Conservation (phyloP, 2,329 filamentous ascomycete species). For the Corinectria fuckeliana region DNA sequence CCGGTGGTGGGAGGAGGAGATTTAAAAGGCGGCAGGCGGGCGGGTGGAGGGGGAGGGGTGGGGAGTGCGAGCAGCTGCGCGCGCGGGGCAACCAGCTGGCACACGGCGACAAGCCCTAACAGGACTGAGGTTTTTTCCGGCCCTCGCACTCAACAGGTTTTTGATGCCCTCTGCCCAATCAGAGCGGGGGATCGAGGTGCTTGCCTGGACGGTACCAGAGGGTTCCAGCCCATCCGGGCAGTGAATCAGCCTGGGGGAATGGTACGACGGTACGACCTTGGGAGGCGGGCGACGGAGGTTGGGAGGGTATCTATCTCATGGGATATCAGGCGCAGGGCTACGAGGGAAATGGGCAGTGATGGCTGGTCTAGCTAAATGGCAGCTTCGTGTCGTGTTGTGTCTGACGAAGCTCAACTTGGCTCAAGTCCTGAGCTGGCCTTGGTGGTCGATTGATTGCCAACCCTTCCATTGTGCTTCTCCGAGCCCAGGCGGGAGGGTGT, state of each 20-base stretch:
- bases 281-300: conserved; percentile 3
- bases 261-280: conserved; percentile 25
- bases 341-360: neutral
- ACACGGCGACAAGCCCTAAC: conserved; percentile 44
- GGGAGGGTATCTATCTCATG: no score
- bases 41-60: conserved; percentile 39
- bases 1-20: conserved; percentile 46
- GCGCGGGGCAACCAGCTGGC: conserved; percentile 46
- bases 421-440: neutral
- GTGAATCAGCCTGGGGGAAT: conserved; percentile 25
- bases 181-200: conserved; percentile 6
- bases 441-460: neutral
- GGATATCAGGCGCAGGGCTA: conserved; percentile 10
- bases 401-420: neutral
- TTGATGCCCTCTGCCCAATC: conserved; percentile 22
- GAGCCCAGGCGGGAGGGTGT: neutral
- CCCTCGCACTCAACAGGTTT: conserved; percentile 26
- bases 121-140: conserved; percentile 39
- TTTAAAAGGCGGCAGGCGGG: conserved; percentile 46
- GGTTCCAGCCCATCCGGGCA: conserved; percentile 20
- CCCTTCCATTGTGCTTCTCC: neutral
- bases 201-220: conserved; percentile 17
- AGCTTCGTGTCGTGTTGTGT: conserved; percentile 6
- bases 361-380: conserved; percentile 29
- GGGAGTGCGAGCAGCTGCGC: conserved; percentile 35